phyloP scores from a whole-genome alignment of 495 filamentous ascomycete species.

The Talaromyces nanjingensis region DNA sequence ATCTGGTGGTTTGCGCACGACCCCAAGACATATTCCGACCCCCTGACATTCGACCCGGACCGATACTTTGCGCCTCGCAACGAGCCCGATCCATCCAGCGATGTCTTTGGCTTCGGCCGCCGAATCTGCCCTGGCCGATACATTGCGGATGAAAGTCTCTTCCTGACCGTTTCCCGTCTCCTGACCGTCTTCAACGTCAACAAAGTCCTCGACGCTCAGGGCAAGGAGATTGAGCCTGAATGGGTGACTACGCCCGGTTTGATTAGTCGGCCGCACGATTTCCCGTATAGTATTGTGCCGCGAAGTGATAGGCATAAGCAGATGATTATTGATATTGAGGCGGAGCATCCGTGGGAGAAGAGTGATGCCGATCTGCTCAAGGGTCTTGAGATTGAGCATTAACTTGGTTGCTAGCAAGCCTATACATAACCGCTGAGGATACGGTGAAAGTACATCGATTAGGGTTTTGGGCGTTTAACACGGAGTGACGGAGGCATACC shows the following conservation, averaged over 20 bases:
- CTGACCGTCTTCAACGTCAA: constrained; percentile 47
- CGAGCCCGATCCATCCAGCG: constrained; percentile 23
- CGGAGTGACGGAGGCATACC: background rate
- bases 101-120: constrained; percentile 52
- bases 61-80: constrained; percentile 21
- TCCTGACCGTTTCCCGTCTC: constrained; percentile 39
- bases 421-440: background rate
- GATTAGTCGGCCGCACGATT: constrained; percentile 10
- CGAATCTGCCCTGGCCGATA: constrained; percentile 53
- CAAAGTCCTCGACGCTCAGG: constrained; percentile 12
- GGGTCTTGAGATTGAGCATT: background rate
- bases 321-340: constrained; percentile 8
- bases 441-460: background rate
- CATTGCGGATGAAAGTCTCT: constrained; percentile 51
- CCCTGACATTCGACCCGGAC: constrained; percentile 29
- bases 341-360: constrained; percentile 1
- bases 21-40: constrained; percentile 19
- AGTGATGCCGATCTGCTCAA: background rate
- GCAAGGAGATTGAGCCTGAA: constrained; percentile 9
- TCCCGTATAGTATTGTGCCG: constrained; percentile 8
- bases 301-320: constrained; percentile 9
- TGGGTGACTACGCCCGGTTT: constrained; percentile 12
- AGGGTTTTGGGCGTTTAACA: background rate
- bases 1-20: constrained; percentile 37
- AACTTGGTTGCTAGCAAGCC: background rate